Base-by-base conservation (phyloP, 2,329 filamentous ascomycete genomes). In the Pseudogymnoascus sp. region DNA sequence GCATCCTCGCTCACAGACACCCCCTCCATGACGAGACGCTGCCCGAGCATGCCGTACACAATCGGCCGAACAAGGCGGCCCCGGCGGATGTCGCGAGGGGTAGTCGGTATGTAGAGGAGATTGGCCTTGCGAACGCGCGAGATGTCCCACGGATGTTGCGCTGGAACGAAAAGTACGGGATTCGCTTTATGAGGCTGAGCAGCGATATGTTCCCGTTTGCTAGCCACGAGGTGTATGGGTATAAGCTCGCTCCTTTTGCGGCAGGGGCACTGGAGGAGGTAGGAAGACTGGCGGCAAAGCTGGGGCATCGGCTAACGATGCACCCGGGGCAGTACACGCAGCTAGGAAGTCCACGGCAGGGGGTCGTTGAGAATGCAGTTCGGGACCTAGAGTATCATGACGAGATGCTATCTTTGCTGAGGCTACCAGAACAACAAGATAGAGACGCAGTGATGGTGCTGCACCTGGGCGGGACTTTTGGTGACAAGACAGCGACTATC, bases 191-290 rank as follows among this genome's bases (percentile, higher is more conserved):
- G 84, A 85, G 93, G 1, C 79, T 97, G 19, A 96, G 91, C 69
- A 96, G 91, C 63, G 93, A 97, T 69, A 97, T 97, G 90, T 97
- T 97, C 68, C 93, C 93, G 0, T 97, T 97, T 74, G 93, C 93
- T 1, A 96, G 90, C 67, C 93, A 97, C 71, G 82, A 84, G 23
- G 88, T 91, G 66, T 88, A 96, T 68, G 93, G 93, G 0, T 97
- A 97, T 75, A 88, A 85, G 68, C 80, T 97, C 11, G 87, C 86
- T 0, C 88, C 90, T 0, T 97, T 97, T 73, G 93, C 93, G 0
- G 85, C 89, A 0, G 87, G 92, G 13, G 86, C 83, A 0, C 79
- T 97, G 9, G 87, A 84, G 2, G 87, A 93, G 68, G 90, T 85
- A 7, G 93, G 93, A 1, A 86, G 79, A 69, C 85, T 96, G 2